These are phyloP conservation scores for Hypomontagnella monticulosa DNA, from an alignment of 495 filamentous ascomycete species.

Conservation along the genomic window DNA sequence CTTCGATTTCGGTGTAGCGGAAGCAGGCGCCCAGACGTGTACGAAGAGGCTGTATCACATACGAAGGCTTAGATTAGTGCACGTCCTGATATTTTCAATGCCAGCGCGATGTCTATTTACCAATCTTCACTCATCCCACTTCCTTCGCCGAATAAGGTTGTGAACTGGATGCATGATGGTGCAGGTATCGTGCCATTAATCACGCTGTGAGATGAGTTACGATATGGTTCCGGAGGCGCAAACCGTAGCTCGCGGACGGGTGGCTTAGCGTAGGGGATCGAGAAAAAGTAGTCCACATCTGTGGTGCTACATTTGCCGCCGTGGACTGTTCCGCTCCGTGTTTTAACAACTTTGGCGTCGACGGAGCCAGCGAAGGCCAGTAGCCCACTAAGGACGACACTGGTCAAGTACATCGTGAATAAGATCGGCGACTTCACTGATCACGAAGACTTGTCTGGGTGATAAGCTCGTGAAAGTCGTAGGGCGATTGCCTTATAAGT, in stretches of 20 bases:
- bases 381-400: conserved; percentile 6
- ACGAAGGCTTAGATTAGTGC: conserved; percentile 29
- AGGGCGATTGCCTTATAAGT: no score
- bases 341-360: conserved; percentile 15
- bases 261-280: conserved; percentile 45
- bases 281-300: conserved; percentile 36
- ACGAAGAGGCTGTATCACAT: conserved; percentile 36
- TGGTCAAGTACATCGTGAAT: conserved; percentile 13
- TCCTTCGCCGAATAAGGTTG: conserved; percentile 37
- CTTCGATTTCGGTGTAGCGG: conserved; percentile 43
- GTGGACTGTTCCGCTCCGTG: conserved; percentile 23
- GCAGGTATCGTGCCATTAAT: conserved; percentile 27
- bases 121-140: conserved; percentile 48
- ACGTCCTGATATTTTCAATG: not conserved
- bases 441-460: no score
- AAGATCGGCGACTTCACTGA: no score
- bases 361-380: conserved; percentile 11
- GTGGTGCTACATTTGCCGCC: conserved; percentile 28
- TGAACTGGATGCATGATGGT: conserved; percentile 49
- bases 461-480: no score
- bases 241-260: conserved; percentile 44
- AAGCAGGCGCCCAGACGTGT: conserved; percentile 45
- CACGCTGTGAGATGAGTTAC: conserved; percentile 14
- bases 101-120: conserved; percentile 15
- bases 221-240: conserved; percentile 41